Base-by-base conservation (phyloP, 257 asterid species). In the Knoxia roxburghii region DNA sequence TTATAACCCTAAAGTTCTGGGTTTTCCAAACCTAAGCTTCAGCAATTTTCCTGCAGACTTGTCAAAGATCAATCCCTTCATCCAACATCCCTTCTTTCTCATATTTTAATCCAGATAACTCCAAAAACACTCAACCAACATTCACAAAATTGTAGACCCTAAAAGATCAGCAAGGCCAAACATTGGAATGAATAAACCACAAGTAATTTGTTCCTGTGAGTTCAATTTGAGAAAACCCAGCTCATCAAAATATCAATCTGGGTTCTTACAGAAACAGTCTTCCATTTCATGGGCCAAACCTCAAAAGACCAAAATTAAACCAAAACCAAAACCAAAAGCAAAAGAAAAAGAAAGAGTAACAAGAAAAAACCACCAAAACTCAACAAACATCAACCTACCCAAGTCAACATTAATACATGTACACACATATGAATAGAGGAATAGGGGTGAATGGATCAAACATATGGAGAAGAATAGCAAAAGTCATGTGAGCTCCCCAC, bases 41-140 rank as follows among this genome's bases (percentile, higher is more conserved):
- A 92, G 75, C 43, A 80, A 77, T 59, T 86, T 84, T 71, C 88
- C 83, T 46, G 96, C 95, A 56, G 93, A 76, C 55, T n/a, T n/a
- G 78, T 35, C 85, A 92, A 78, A 32, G 65, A 4, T 79, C 95
- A 51, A 83, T 61, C 57, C 88, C 83, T 64, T 76, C 82, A 57
- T 83, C 96, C 90, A 84, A 41, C 70, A 32, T 50, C 12, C 85
- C 69, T 53, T 35, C 18, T 32, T 51, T 24, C 68, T 52, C 39
- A 68, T 50, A 46, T 78, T 64, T 65, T 61, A 63, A 70, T 61
- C 64, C 70, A 1, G 65, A 52, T 20, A 73, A 15, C 52, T 55
- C 52, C n/a, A 49, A 56, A n/a, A n/a, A 43, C 24, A 64, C 64
- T 72, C 64, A 64, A 68, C 29, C 69, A 48, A 65, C 64, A 73